Evolutionary conservation across 768 basidiomycete genomes (phyloP).

Genomic region (Boletus insuetus): DNA sequence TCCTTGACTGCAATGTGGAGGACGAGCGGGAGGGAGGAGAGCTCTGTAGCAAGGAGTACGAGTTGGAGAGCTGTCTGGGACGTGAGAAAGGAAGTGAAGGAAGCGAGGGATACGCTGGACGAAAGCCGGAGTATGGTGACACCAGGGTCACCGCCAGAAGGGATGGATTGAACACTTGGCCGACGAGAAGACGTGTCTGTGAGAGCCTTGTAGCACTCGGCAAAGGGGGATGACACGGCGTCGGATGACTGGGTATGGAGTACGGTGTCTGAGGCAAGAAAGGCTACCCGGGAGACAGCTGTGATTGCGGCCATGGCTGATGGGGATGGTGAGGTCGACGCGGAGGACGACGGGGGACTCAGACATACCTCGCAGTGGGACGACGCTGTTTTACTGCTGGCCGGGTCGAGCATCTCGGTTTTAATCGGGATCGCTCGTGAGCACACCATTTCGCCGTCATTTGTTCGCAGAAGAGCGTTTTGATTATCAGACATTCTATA

Average conservation of each 20-base stretch:
- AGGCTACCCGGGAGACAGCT: constrained; percentile 67
- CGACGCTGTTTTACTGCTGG: background rate
- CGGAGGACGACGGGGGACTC: background rate
- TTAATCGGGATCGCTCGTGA: constrained; percentile 12
- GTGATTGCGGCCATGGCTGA: constrained; percentile 28
- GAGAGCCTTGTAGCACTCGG: constrained; percentile 30
- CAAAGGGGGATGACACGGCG: constrained; percentile 39
- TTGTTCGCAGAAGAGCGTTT: no score
- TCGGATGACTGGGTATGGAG: constrained; percentile 52
- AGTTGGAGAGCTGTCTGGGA: constrained; percentile 56
- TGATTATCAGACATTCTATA: no score
- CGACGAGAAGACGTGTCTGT: constrained; percentile 35
- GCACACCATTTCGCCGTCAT: constrained; percentile 9
- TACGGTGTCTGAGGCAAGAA: constrained; percentile 63
- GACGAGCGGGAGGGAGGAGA: constrained; percentile 64
- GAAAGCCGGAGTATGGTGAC: constrained; percentile 52
- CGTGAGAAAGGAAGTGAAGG: constrained; percentile 54
- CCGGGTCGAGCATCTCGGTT: background rate
- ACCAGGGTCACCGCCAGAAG: constrained; percentile 65
- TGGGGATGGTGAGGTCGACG: constrained; percentile 4
- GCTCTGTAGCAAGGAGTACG: constrained; percentile 65
- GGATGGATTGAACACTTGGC: constrained; percentile 48
- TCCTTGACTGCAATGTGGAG: constrained; percentile 64
- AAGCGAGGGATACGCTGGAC: constrained; percentile 43
- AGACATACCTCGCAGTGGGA: constrained; percentile 6